These are phyloP conservation scores for Xylaria sp. DNA, from an alignment of 2,329 filamentous ascomycete species.

Conservation along the genomic window DNA sequence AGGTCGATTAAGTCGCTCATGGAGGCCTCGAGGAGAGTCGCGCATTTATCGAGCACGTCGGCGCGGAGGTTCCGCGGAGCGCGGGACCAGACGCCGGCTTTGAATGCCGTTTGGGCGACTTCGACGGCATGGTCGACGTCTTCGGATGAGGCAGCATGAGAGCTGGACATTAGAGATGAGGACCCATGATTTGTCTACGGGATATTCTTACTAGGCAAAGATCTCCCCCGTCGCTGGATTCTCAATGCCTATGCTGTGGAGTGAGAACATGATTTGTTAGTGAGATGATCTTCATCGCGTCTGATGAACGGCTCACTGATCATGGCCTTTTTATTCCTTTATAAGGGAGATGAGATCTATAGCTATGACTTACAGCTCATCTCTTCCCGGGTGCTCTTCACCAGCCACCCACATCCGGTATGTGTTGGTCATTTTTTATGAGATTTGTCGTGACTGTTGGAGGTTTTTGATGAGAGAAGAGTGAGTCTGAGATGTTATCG, in stretches of 20 bases:
- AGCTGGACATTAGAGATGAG: slow-evolving; percentile 31
- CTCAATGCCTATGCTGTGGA: slow-evolving; percentile 45
- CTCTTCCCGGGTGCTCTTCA: slow-evolving; percentile 36
- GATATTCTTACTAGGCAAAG: slow-evolving; percentile 41
- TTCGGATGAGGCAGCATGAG: slow-evolving; percentile 41
- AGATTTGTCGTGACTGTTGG: background rate
- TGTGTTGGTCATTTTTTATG: slow-evolving; percentile 16
- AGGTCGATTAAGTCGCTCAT: slow-evolving; percentile 55
- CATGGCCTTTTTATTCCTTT: background rate
- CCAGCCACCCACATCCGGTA: slow-evolving; percentile 39
- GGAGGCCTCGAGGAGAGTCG: slow-evolving; percentile 46
- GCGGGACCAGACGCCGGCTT: slow-evolving; percentile 51
- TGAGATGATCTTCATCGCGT: background rate
- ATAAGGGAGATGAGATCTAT: too few species aligned
- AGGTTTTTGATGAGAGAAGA: background rate
- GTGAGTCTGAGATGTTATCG: background rate
- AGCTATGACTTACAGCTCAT: slow-evolving; percentile 39
- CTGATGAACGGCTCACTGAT: background rate
- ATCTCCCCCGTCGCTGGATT: slow-evolving; percentile 49
- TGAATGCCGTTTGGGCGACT: slow-evolving; percentile 42
- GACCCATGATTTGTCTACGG: background rate
- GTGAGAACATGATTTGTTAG: background rate
- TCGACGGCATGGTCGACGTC: slow-evolving; percentile 41
- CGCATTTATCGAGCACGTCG: slow-evolving; percentile 56
- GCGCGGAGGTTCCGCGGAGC: slow-evolving; percentile 54